Evolutionary conservation across 352 stramenopile genomes (phyloP), one percentile per base, ranked within the genome.

Genomic region (Phytophthora fragariaefolia): DNA sequence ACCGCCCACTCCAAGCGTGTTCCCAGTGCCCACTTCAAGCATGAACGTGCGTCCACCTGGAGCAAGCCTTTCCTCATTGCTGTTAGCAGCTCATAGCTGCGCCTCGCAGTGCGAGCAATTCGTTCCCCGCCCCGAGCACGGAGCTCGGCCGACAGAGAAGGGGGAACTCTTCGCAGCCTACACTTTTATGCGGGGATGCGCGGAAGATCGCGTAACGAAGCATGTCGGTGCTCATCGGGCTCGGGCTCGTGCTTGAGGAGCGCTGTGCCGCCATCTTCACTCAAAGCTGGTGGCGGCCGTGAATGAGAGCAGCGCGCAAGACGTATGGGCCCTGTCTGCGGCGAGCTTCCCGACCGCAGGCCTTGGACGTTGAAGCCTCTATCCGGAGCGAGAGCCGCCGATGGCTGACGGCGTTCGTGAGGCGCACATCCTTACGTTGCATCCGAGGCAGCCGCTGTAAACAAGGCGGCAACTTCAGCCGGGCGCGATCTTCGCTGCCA

Each of bases 151-250:
- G 34, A 42, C 13, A 42, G 34, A 42, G 34, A n/a, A 42, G 34
- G 18, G 18, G 30, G 45, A 70, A 26, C 63, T 58, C 63, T 57
- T 66, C 49, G 46, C 40, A 48, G 48, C 49, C 56, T 71, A 71
- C 63, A 71, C 56, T 71, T 71, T 59, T 65, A 28, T 27, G 34
- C 34, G 9, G 36, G 27, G 54, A 70, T 70, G 62, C 36, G 51
- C 62, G 6, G 42, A 56, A 69, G 46, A 63, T 58, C 45, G 49
- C 40, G 34, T 53, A 62, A 23, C 36, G 48, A 53, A 47, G 30
- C 30, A 38, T 17, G 30, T 38, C 13, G 34, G 17, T 6, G 34
- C 34, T 12, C 34, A n/a, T n/a, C n/a, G n/a, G n/a, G n/a, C n/a
- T n/a, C n/a, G n/a, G n/a, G n/a, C n/a, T n/a, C n/a, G n/a, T n/a